Conservation (phyloP, 1,284 basidiomycete species). For the Ustilago xerochloae region DNA sequence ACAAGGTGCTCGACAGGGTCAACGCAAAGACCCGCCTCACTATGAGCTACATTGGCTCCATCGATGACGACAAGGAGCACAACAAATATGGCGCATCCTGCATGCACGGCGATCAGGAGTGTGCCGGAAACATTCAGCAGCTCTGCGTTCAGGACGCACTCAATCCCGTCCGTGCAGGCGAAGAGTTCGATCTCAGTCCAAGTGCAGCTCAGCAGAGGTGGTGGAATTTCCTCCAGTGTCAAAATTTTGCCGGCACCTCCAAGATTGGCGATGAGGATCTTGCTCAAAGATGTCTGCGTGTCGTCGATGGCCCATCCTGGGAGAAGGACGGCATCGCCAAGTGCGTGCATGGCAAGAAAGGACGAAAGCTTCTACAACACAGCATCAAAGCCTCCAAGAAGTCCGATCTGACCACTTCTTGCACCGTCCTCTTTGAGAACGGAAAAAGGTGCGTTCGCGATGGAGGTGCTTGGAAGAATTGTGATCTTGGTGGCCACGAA, state of each 20-base stretch:
- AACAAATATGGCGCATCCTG: slow-evolving; percentile 39
- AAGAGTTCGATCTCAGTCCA: slow-evolving; percentile 54
- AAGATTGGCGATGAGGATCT: slow-evolving; percentile 52
- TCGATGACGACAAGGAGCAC: slow-evolving; percentile 19
- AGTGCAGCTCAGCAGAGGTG: slow-evolving; percentile 52
- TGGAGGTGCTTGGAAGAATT: slow-evolving; percentile 55
- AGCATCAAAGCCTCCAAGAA: slow-evolving; percentile 41
- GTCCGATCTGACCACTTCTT: slow-evolving; percentile 27
- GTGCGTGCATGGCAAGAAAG: slow-evolving; percentile 47
- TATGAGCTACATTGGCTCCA: slow-evolving; percentile 48
- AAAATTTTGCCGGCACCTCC: slow-evolving; percentile 44
- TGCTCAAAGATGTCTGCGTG: slow-evolving; percentile 43
- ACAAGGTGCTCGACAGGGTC: slow-evolving; percentile 52
- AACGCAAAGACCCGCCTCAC: slow-evolving; percentile 48
- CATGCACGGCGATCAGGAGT: slow-evolving; percentile 55
- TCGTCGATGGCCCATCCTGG: slow-evolving; percentile 47
- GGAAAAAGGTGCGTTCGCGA: slow-evolving; percentile 54
- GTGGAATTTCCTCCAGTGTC: slow-evolving; percentile 59
- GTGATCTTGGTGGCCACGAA: slow-evolving; percentile 51
- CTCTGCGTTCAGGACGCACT: slow-evolving; percentile 56
- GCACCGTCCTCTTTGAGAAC: slow-evolving; percentile 54
- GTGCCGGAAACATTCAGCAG: slow-evolving; percentile 57
- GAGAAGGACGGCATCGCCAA: slow-evolving; percentile 53
- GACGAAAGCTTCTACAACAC: slow-evolving; percentile 40
- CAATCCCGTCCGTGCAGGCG: slow-evolving; percentile 46